phyloP scores from a whole-genome alignment of 805 yeast genomes.

The Priceomyces haplophilus region DNA sequence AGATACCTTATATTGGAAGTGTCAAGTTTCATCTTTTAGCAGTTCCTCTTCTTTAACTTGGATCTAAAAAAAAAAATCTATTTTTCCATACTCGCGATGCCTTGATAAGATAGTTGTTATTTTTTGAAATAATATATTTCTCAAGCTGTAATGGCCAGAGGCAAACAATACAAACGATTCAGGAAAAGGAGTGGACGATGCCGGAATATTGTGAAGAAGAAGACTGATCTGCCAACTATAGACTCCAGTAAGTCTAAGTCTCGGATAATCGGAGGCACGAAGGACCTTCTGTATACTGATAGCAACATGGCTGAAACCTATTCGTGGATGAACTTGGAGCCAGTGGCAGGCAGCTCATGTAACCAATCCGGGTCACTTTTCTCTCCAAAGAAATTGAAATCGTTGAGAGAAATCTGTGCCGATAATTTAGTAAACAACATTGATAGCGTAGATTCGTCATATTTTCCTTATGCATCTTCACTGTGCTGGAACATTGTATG shows the following conservation, averaged over 20 bases:
- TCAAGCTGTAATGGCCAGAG: too few species aligned
- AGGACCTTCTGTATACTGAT: conserved; percentile 7
- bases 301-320: conserved; percentile 11
- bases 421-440: conserved; percentile 27
- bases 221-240: too few species aligned
- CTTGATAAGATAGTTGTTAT: not conserved
- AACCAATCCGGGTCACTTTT: too few species aligned
- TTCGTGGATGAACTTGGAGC: conserved; percentile 14
- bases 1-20: conserved; percentile 91
- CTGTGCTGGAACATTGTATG: conserved; percentile 32
- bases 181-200: not conserved
- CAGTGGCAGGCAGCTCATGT: conserved; percentile 3
- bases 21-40: conserved; percentile 77
- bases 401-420: conserved; percentile 25
- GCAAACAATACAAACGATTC: not conserved
- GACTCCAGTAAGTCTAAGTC: not conserved
- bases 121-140: too few species aligned
- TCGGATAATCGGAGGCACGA: conserved; percentile 3
- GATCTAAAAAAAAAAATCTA: not conserved
- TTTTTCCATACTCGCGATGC: conserved; percentile 2
- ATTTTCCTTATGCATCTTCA: conserved; percentile 23
- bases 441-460: conserved; percentile 15
- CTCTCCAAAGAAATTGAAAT: conserved; percentile 6
- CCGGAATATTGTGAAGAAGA: too few species aligned
- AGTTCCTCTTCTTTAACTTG: not conserved